A percentile compares a stretch with the other conserved stretches of the same genome.
phyloP scores from a whole-genome alignment of 192 early-diverging fungal species.

The Haplosporangium gracile region DNA sequence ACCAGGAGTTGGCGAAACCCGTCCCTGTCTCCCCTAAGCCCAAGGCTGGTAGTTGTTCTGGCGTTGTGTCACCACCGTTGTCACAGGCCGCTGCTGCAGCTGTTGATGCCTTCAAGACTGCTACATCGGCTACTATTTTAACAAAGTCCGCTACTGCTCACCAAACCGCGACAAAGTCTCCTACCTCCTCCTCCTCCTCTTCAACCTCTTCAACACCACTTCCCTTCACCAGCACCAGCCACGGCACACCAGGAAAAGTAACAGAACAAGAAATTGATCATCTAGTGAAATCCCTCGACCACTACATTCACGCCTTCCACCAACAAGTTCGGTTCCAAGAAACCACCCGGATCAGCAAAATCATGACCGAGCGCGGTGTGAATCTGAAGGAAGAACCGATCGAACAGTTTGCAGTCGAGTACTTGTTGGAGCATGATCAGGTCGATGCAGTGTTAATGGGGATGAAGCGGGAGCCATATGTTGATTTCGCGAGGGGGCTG shows the following conservation, averaged over 20 bases:
- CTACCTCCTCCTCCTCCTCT: background rate
- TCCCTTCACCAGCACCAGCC: background rate
- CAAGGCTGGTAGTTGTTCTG: background rate
- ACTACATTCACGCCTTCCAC: constrained; percentile 38
- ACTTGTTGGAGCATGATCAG: constrained; percentile 39
- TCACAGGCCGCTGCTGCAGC: background rate
- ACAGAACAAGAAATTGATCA: constrained; percentile 17
- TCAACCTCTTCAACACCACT: background rate
- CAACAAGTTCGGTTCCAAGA: constrained; percentile 54
- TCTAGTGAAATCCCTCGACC: constrained; percentile 21
- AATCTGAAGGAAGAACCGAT: constrained; percentile 32
- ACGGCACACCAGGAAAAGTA: background rate
- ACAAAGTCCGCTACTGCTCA: background rate
- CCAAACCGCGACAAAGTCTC: background rate
- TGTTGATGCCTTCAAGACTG: background rate
- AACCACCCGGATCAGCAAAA: constrained; percentile 18
- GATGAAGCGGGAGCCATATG: constrained; percentile 51
- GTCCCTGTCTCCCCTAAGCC: background rate
- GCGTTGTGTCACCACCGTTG: background rate
- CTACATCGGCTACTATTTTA: background rate
- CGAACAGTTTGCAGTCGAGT: constrained; percentile 53
- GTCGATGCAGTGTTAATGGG: constrained; percentile 52
- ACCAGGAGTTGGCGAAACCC: constrained; percentile 25
- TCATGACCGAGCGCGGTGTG: constrained; percentile 38
- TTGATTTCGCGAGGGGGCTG: constrained; percentile 47